Base-by-base conservation (phyloP, 169 alveolate species). In the Eimeria falciformis region DNA sequence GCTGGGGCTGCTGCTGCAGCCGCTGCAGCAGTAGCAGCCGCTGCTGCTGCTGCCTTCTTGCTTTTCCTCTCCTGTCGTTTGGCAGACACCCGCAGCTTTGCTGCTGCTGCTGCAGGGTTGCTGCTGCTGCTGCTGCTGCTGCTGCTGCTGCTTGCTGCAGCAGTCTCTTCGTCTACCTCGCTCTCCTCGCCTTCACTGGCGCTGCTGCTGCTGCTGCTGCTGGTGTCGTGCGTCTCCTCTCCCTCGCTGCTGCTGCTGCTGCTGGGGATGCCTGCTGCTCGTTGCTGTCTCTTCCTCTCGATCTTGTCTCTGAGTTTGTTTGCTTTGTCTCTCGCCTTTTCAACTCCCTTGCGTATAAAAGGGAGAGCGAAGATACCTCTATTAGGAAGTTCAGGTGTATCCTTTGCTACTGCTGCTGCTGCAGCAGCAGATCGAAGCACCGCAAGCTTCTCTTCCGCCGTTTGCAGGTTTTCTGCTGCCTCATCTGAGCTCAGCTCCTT, bases 321-420 rank as follows among this genome's bases (percentile, higher is more conserved):
- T 71, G 83, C 83, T 92, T 89, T 91, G 78, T 93, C 69, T 82
- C 93, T 23, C 88, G 79, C 27, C 91, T 62, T 40, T 43, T 83
- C 91, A 1, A 87, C 6, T 33, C 68, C 92, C 9, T 56, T 25
- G 12, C 92, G 73, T 50, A 87, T 53, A 40, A 87, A 87, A 2
- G 92, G 92, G 3, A 87, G 92, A 43, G 87, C 73, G 7, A 87
- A 53, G 45, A 87, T 73, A 0, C 92, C 92, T 33, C 50, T 87
- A n/a, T 25, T 45, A 21, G 92, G 92, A 43, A 87, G 87, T 21
- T 65, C 85, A 5, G 83, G 58, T 46, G 56, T 18, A 18, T 6
- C 83, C 7, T 5, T 56, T 17, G 18, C 83, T 23, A 3, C 83
- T 0, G 23, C 83, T 33, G 62, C 83, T 33, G 56, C 56, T 37